Conservation (phyloP, 2,329 filamentous ascomycete genomes). For the Diaporthe sp. region DNA sequence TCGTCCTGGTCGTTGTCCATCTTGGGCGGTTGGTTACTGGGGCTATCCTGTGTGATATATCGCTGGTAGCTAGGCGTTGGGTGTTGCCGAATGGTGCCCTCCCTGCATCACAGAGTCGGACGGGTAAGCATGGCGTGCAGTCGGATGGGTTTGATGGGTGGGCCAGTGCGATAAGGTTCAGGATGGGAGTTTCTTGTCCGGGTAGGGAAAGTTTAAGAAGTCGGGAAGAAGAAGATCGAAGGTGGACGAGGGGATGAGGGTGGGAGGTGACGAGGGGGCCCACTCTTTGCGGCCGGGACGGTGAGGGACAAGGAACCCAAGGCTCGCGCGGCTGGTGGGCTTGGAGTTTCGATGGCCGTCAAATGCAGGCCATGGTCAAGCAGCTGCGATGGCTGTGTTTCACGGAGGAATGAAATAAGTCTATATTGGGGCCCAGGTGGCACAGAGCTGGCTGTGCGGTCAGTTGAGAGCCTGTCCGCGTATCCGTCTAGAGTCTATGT, state of each 20-base stretch:
- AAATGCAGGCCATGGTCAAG: neutral
- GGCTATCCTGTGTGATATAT: neutral
- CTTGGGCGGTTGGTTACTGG: neutral
- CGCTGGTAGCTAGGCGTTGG: slow-evolving; percentile 3
- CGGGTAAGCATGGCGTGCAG: slow-evolving; percentile 8
- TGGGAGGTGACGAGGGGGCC: slow-evolving; percentile 18
- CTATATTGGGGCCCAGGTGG: slow-evolving; percentile 11
- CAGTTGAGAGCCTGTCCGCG: neutral
- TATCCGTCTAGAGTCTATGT: neutral
- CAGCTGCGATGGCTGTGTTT: slow-evolving; percentile 23
- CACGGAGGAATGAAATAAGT: slow-evolving; percentile 1
- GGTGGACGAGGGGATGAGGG: neutral
- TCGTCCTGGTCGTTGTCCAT: slow-evolving; percentile 37
- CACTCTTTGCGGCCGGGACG: slow-evolving; percentile 24
- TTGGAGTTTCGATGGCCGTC: slow-evolving; percentile 4
- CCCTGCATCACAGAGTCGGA: slow-evolving; percentile 18
- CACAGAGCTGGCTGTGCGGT: neutral
- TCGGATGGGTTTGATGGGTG: neutral
- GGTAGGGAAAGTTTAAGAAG: neutral
- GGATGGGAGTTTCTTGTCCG: neutral
- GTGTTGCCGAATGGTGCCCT: slow-evolving; percentile 9
- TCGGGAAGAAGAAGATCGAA: neutral
- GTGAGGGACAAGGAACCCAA: slow-evolving; percentile 4
- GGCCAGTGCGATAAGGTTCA: neutral
- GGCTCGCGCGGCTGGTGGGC: slow-evolving; percentile 5